These are phyloP conservation scores for Backusella australiensis DNA, from an alignment of 192 early-diverging fungal species.

Conservation along the genomic window DNA sequence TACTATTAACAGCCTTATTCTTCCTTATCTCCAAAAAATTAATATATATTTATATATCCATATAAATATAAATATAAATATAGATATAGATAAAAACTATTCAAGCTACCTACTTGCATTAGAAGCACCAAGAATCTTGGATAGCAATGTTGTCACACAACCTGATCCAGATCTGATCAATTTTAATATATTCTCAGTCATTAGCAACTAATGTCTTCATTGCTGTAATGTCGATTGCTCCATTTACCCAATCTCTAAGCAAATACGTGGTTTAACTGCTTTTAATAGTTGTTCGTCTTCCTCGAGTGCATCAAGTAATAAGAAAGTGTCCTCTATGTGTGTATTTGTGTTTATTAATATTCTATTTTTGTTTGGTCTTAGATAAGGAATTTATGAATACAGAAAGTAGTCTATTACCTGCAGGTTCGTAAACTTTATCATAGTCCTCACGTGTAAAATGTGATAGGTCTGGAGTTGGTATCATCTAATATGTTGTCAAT, in stretches of 20 bases:
- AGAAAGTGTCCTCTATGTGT: conserved; percentile 86
- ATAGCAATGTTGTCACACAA: conserved; percentile 80
- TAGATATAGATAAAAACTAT: neutral
- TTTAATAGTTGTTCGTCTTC: conserved; percentile 59
- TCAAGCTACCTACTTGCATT: conserved; percentile 37
- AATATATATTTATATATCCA: no score
- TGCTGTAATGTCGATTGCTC: neutral
- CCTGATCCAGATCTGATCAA: conserved; percentile 74
- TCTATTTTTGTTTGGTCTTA: conserved; percentile 1
- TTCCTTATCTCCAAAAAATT: neutral
- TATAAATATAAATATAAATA: no score
- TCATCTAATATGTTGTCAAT: conserved; percentile 35
- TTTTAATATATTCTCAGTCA: neutral
- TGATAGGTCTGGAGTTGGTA: conserved; percentile 76
- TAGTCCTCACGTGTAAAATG: conserved; percentile 68
- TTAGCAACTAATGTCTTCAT: neutral
- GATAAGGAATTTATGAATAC: neutral
- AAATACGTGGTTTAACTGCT: conserved; percentile 56
- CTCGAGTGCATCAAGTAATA: conserved; percentile 92
- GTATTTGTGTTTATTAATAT: neutral
- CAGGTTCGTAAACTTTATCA: conserved; percentile 83
- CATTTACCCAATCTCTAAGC: conserved; percentile 82
- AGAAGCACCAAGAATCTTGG: conserved; percentile 42
- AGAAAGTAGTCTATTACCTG: conserved; percentile 44
- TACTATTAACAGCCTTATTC: neutral